Base-by-base conservation (phyloP, 768 basidiomycete genomes). In the Mycena haematopus region DNA sequence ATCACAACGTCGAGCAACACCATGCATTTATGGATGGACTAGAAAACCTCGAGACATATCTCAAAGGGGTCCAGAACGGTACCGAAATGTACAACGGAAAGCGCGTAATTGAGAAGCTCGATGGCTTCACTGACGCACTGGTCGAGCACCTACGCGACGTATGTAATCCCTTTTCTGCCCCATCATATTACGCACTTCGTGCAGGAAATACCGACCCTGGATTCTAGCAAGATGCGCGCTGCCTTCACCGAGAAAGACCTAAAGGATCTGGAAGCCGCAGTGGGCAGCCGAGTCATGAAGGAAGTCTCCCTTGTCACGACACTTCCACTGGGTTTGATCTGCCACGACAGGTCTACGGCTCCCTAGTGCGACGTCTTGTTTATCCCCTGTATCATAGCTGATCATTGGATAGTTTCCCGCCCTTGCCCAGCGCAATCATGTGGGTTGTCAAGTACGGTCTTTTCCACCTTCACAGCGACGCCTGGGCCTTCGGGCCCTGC, bases 11-110 rank as follows among this genome's bases (percentile, higher is more conserved):
- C 36, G 73, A 76, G 25, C 70, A 76, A 47, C 76, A 76, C 36
- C 60, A 67, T 15, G 54, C 38, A 4, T 77, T 77, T 56, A 63
- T 72, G 33, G 68, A 68, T 10, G 67, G 71, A 24, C 57, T 76
- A 7, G 65, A 69, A 6, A 69, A 69, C 27, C 65, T 71, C 4
- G 69, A 73, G 51, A 57, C 58, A n/a, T 74, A 74, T 25, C 78
- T 88, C 60, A 79, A 86, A 60, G 84, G 86, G 31, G 83, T 89
- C 13, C 82, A 86, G 69, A 82, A 78, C 51, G 80, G 88, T 36
- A 82, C 84, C 38, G 77, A 78, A 52, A 81, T 83, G 63, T 89
- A 89, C 66, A 84, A 86, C 64, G 71, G 67, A 5, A 46, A 63
- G 14, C 36, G 57, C 5, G 49, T 75, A 19, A 31, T 74, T 4